These are phyloP conservation scores for Neoarthrinium moseri DNA, from an alignment of 2,329 filamentous ascomycete genomes.

Conservation along the genomic window DNA sequence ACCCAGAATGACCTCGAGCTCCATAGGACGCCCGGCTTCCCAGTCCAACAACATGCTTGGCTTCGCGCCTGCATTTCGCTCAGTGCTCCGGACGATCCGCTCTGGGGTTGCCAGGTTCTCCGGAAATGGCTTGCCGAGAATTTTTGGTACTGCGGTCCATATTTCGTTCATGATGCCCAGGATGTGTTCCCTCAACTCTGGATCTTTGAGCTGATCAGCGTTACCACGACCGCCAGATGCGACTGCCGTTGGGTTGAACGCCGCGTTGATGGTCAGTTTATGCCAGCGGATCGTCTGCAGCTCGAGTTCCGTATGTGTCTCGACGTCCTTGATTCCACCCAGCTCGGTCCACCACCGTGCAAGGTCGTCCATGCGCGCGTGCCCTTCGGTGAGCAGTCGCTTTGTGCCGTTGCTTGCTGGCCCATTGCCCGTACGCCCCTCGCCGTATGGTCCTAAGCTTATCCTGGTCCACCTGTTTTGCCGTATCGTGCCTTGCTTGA, in stretches of 20 bases:
- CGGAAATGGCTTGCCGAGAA: constrained; percentile 62
- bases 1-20: constrained; percentile 71
- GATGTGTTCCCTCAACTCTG: constrained; percentile 61
- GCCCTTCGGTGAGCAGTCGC: constrained; percentile 32
- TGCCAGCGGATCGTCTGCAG: constrained; percentile 73
- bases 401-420: constrained; percentile 14
- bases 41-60: constrained; percentile 71
- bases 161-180: constrained; percentile 70
- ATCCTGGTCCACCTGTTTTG: constrained; percentile 76
- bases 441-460: constrained; percentile 64
- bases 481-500: constrained; percentile 57
- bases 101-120: constrained; percentile 60
- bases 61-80: constrained; percentile 62
- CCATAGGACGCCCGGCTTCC: constrained; percentile 64
- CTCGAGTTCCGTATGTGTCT: constrained; percentile 61
- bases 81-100: constrained; percentile 60
- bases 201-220: constrained; percentile 62
- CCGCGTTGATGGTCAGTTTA: constrained; percentile 74
- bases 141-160: constrained; percentile 58
- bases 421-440: constrained; percentile 40
- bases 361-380: constrained; percentile 46
- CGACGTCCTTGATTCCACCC: constrained; percentile 65
- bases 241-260: constrained; percentile 72
- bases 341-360: constrained; percentile 51
- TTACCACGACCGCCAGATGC: constrained; percentile 65